A percentile compares a stretch with the other conserved stretches of the same genome.
Conservation (phyloP, 352 stramenopile genomes). For the Phytophthora niederhauseri region DNA sequence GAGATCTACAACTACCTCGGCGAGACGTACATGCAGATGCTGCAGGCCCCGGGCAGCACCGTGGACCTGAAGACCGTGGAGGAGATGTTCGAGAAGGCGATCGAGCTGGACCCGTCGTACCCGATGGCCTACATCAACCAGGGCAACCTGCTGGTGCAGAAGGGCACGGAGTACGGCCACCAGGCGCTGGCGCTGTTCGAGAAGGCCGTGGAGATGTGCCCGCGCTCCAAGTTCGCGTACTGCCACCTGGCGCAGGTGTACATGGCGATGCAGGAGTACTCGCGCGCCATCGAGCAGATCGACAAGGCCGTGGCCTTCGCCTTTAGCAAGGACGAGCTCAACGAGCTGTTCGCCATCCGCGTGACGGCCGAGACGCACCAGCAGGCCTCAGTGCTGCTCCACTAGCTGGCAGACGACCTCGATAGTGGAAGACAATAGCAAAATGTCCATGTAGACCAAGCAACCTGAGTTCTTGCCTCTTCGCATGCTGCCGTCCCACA, state of each 20-base stretch:
- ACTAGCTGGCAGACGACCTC: conserved; percentile 40
- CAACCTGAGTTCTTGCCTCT: conserved; percentile 28
- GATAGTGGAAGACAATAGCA: conserved; percentile 4
- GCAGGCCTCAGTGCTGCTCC: conserved; percentile 65
- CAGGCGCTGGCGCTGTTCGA: conserved; percentile 78
- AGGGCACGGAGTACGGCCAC: conserved; percentile 71
- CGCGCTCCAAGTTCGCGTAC: conserved; percentile 85
- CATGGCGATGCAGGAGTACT: conserved; percentile 88
- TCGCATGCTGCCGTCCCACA: conserved; percentile 18
- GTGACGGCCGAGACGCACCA: conserved; percentile 82
- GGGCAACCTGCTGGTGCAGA: conserved; percentile 80
- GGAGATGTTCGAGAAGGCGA: conserved; percentile 84
- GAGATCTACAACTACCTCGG: conserved; percentile 90
- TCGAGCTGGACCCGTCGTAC: conserved; percentile 79
- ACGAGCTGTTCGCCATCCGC: conserved; percentile 79
- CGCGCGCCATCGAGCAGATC: conserved; percentile 80
- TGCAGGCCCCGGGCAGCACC: conserved; percentile 52
- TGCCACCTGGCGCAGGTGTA: conserved; percentile 85
- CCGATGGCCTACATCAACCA: conserved; percentile 91
- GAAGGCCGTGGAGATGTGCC: conserved; percentile 77
- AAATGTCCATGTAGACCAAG: conserved; percentile 26
- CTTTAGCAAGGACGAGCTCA: conserved; percentile 77
- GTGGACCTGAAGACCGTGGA: conserved; percentile 68
- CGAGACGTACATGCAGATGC: conserved; percentile 88
- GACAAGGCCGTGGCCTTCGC: conserved; percentile 76